Conservation (phyloP, 129 eudicot species). For the Sambucus nigra region DNA sequence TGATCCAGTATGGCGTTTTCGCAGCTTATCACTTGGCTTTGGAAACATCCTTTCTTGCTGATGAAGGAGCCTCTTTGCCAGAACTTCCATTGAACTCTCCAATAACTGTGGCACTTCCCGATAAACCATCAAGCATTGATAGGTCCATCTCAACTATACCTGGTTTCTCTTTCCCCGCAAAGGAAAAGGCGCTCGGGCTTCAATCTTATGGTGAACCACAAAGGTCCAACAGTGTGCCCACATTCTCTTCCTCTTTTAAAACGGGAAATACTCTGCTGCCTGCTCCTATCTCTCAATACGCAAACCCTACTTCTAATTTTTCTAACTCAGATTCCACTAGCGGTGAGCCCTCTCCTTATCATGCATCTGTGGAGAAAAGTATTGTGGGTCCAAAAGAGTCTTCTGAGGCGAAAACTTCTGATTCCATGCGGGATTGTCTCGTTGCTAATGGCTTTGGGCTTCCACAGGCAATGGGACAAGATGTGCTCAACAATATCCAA, state of each 20-base stretch:
- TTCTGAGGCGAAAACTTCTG: slow-evolving; percentile 19
- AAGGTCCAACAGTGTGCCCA: slow-evolving; percentile 39
- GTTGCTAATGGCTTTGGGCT: slow-evolving; percentile 23
- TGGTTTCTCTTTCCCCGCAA: slow-evolving; percentile 39
- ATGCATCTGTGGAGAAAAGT: slow-evolving; percentile 15
- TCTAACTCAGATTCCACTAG: slow-evolving; percentile 2
- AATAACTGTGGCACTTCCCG: slow-evolving; percentile 77
- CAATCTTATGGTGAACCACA: slow-evolving; percentile 33
- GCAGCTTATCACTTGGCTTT: slow-evolving; percentile 97
- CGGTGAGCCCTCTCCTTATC: slow-evolving; percentile 16
- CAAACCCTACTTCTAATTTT: slow-evolving; percentile 12
- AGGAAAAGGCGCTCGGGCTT: slow-evolving; percentile 32
- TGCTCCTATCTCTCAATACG: slow-evolving; percentile 13
- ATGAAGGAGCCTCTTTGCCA: slow-evolving; percentile 95
- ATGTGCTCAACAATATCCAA: slow-evolving; percentile 11
- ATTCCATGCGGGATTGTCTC: slow-evolving; percentile 3
- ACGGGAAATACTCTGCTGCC: slow-evolving; percentile 18
- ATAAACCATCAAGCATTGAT: slow-evolving; percentile 56
- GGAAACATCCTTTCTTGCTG: slow-evolving; percentile 98
- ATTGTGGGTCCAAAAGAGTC: slow-evolving; percentile 11
- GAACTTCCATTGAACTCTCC: slow-evolving; percentile 67
- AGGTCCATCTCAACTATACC: slow-evolving; percentile 84
- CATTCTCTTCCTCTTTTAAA: slow-evolving; percentile 21
- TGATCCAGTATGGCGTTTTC: slow-evolving; percentile 88
- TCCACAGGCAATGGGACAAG: slow-evolving; percentile 2